Percentiles rank a stretch among this genome's conserved stretches.
phyloP scores from a whole-genome alignment of 352 stramenopile species.

The Halophytophthora batemanensis region DNA sequence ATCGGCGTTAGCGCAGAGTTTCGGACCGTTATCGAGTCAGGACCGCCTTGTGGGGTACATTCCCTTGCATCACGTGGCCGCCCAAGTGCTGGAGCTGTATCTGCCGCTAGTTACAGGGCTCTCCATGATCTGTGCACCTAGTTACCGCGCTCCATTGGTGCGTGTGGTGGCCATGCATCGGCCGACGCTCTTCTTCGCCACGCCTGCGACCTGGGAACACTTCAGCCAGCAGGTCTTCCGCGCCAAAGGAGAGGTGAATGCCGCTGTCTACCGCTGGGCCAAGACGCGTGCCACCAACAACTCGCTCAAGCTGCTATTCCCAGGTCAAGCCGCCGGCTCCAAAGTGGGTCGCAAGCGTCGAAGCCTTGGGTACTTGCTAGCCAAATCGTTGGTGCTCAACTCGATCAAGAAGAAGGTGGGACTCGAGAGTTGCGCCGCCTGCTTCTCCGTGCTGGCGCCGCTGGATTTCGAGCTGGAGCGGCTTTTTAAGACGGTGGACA shows the following conservation, averaged over 20 bases:
- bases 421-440: slow-evolving; percentile 67
- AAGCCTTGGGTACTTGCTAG: slow-evolving; percentile 74
- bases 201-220: slow-evolving; percentile 63
- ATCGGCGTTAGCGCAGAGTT: slow-evolving; percentile 50
- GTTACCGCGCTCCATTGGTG: slow-evolving; percentile 40
- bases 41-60: slow-evolving; percentile 72
- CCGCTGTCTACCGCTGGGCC: slow-evolving; percentile 70
- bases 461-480: slow-evolving; percentile 79
- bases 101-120: slow-evolving; percentile 61
- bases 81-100: slow-evolving; percentile 76
- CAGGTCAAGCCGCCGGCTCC: slow-evolving; percentile 9
- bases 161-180: slow-evolving; percentile 50
- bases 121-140: slow-evolving; percentile 57
- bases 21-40: slow-evolving; percentile 40
- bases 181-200: slow-evolving; percentile 78
- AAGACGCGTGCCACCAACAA: slow-evolving; percentile 78
- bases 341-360: slow-evolving; percentile 33
- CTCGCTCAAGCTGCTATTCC: slow-evolving; percentile 73
- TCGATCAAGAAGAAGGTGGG: slow-evolving; percentile 79
- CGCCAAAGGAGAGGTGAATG: slow-evolving; percentile 71
- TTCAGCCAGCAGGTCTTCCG: slow-evolving; percentile 71
- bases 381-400: slow-evolving; percentile 76
- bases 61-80: slow-evolving; percentile 59
- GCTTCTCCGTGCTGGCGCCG: slow-evolving; percentile 72
- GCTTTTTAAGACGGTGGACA: slow-evolving; percentile 82